Conservation (phyloP, 352 stramenopile species). For the Peronospora belbahrii region DNA sequence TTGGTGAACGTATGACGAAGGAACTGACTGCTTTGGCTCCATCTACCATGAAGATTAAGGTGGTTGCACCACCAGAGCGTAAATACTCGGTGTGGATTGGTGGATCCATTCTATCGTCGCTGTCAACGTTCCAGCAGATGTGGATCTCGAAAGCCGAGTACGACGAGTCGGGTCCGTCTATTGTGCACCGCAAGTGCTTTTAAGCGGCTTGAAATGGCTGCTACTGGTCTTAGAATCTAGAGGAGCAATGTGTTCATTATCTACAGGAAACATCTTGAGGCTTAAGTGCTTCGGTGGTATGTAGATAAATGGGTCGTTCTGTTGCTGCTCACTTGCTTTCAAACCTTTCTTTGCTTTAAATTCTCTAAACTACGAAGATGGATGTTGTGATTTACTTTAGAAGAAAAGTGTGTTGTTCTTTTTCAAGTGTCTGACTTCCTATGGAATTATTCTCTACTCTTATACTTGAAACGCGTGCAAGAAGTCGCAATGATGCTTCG, state of each 20-base stretch:
- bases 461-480: too few species aligned
- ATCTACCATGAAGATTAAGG: slow-evolving; percentile 94
- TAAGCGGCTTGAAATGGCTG: slow-evolving; percentile 36
- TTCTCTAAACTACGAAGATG: slow-evolving; percentile 34
- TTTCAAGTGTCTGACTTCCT: too few species aligned
- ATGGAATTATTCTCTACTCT: too few species aligned
- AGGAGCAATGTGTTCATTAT: slow-evolving; percentile 4
- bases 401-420: too few species aligned
- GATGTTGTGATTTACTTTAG: too few species aligned
- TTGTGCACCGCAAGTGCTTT: slow-evolving; percentile 96
- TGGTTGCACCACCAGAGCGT: too few species aligned
- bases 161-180: slow-evolving; percentile 91
- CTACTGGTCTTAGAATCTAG: slow-evolving; percentile 27
- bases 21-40: slow-evolving; percentile 87
- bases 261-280: slow-evolving; percentile 27
- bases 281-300: slow-evolving; percentile 40
- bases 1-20: slow-evolving; percentile 91
- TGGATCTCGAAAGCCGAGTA: slow-evolving; percentile 99
- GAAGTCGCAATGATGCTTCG: too few species aligned
- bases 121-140: slow-evolving; percentile 98
- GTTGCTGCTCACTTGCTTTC: slow-evolving; percentile 10
- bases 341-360: slow-evolving; percentile 19
- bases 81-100: slow-evolving; percentile 97
- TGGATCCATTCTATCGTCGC: slow-evolving; percentile 92
- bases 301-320: background rate